Evolutionary conservation across 139 green algal species (phyloP), one percentile per base, ranked within the genome.

Genomic region (Tetradesmus obliquus): DNA sequence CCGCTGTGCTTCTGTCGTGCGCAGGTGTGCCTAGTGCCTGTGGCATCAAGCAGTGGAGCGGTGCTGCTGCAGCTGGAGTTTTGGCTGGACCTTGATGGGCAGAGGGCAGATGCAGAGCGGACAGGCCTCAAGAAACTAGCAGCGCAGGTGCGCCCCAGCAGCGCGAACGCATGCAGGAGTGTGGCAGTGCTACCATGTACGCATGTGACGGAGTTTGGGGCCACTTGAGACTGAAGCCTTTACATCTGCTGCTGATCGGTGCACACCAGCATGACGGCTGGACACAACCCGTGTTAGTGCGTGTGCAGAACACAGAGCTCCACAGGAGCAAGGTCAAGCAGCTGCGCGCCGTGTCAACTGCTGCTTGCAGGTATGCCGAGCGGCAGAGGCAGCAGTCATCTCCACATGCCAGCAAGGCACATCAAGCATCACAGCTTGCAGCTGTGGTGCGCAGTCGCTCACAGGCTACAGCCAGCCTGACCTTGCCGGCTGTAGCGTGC

Each of bases 391-490:
- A 69, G 85, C 19, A 13, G 66, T 82, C 17, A 55, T 82, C 1
- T 55, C n/a, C 15, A 53, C 24, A 17, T 10, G 76, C n/a, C 76
- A 82, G 76, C 76, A 51, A 6, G 76, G 76, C 24, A 82, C 76
- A 82, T 22, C n/a, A 22, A 53, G 20, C 76, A 82, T 89, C 45
- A 82, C 32, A 15, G 17, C 62, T 10, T 89, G 85, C 85, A 89
- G 85, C 45, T 69, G 5, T n/a, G 3, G 71, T 10, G 20, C 81
- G 51, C 1, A 22, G 2, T 20, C 87, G 0, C 74, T 96, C 20
- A 95, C 93, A n/a, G 94, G 93, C 5, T 95, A 94, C 85, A 72
- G 32, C 12, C 79, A 86, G 45, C 53, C 71, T 15, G 94, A 95
- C 19, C 55, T 96, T 24, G 19, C 87, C 10, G 89, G 93, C 66